A percentile compares a stretch with the other conserved stretches of the same genome.
These are phyloP conservation scores for Lasiosphaeria hispida DNA, from an alignment of 495 filamentous ascomycete species.

Conservation along the genomic window DNA sequence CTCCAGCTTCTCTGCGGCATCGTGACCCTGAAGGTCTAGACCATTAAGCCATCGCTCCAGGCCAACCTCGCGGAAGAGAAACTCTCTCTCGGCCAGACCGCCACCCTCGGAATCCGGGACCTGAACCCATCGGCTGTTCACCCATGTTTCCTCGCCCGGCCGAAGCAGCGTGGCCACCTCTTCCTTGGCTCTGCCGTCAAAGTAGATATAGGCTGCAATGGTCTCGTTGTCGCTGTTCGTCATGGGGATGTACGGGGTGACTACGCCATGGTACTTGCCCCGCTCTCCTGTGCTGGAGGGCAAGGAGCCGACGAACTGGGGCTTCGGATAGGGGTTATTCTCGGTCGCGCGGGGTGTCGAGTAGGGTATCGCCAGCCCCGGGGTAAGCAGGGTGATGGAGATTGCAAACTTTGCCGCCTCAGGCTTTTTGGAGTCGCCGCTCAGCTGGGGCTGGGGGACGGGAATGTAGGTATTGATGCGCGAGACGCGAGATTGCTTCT, in stretches of 20 bases:
- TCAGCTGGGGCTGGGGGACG: conserved; percentile 81
- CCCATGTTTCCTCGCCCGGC: conserved; percentile 97
- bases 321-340: conserved; percentile 69
- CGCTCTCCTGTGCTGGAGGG: conserved; percentile 45
- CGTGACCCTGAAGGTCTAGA: conserved; percentile 84
- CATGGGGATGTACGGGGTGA: conserved; percentile 84
- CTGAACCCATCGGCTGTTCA: conserved; percentile 96
- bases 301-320: conserved; percentile 72
- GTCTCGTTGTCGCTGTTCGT: conserved; percentile 91
- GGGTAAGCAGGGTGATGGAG: conserved; percentile 91
- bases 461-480: conserved; percentile 97
- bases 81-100: conserved; percentile 92
- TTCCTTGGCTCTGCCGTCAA: conserved; percentile 92
- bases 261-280: conserved; percentile 51
- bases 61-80: conserved; percentile 95
- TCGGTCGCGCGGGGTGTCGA: conserved; percentile 73
- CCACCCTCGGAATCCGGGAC: conserved; percentile 87
- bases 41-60: conserved; percentile 95
- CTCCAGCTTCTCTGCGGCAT: conserved; percentile 82
- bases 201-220: conserved; percentile 98
- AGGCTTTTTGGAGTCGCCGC: conserved; percentile 63
- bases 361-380: conserved; percentile 84
- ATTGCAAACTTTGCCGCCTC: conserved; percentile 94
- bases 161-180: conserved; percentile 93
- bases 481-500: conserved; percentile 84